Conservation (phyloP, 176 grass and related monocot genomes). For the Triticum urartu region DNA sequence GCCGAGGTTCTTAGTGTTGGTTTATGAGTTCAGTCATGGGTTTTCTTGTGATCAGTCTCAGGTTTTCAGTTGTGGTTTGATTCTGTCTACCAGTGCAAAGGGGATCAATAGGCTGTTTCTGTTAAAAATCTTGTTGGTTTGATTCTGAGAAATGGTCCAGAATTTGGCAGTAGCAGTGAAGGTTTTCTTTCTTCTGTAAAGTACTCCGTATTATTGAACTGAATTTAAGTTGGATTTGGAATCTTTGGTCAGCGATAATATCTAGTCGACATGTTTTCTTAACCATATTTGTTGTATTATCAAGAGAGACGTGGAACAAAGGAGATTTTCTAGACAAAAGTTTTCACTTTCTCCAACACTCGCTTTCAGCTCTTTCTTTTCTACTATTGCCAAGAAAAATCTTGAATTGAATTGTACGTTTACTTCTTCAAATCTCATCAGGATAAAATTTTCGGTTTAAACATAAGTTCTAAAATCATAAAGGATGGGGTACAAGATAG, state of each 20-base stretch:
- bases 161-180: no score
- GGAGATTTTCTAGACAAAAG: constrained; percentile 22
- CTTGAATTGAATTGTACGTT: neutral
- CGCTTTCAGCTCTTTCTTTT: neutral
- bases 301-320: constrained; percentile 17
- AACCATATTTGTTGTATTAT: neutral
- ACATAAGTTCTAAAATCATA: neutral
- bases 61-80: neutral
- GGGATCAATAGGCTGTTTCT: neutral
- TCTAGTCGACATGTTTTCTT: constrained; percentile 18
- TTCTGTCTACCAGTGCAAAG: no score
- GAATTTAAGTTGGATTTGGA: constrained; percentile 6
- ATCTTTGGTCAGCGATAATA: constrained; percentile 7
- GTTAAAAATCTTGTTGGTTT: neutral
- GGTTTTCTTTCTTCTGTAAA: neutral
- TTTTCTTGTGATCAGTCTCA: neutral
- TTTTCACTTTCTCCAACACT: constrained; percentile 11
- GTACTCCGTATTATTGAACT: neutral
- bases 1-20: neutral
- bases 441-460: neutral
- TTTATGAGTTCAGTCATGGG: no score
- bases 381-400: neutral
- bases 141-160: neutral
- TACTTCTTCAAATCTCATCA: neutral
- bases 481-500: neutral